A percentile compares a stretch with the other conserved stretches of the same genome.
Conservation (phyloP, 306 rosid genomes). For the Luffa acutangula region DNA sequence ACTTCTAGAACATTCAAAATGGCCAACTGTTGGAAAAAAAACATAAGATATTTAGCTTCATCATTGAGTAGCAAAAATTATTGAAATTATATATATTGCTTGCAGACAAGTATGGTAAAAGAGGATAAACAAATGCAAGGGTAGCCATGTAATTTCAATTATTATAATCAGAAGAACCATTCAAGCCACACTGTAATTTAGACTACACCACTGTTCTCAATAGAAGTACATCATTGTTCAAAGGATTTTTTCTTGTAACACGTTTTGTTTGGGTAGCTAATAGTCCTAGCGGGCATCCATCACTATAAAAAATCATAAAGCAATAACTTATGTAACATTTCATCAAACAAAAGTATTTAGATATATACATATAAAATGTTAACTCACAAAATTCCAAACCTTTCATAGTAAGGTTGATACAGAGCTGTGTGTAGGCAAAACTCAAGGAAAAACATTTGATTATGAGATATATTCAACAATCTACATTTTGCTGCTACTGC, state of each 20-base stretch:
- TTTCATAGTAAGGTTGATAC: conserved; percentile 68
- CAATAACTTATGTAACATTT: neutral
- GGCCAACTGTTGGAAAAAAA: conserved; percentile 63
- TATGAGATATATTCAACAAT: conserved; percentile 35
- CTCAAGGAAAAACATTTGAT: conserved; percentile 60
- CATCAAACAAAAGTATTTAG: neutral
- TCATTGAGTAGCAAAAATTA: neutral
- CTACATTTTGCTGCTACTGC: conserved; percentile 62
- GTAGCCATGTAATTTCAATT: neutral
- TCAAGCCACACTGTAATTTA: neutral
- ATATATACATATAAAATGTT: neutral
- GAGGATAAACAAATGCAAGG: neutral
- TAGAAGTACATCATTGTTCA: conserved; percentile 45
- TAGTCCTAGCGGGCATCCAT: conserved; percentile 69
- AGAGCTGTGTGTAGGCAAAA: conserved; percentile 77
- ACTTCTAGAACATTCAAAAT: conserved; percentile 74
- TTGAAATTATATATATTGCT: neutral
- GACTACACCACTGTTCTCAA: conserved; percentile 47
- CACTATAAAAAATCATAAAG: conserved; percentile 32
- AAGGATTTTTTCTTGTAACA: conserved; percentile 59
- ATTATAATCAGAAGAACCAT: conserved; percentile 13
- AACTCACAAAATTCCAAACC: conserved; percentile 32
- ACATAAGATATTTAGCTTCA: neutral
- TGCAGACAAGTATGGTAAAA: neutral
- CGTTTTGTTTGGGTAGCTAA: conserved; percentile 63